A percentile compares a stretch with the other conserved stretches of the same genome.
Evolutionary conservation across 1,284 basidiomycete genomes (phyloP).

Genomic region (Volvariella volvacea): DNA sequence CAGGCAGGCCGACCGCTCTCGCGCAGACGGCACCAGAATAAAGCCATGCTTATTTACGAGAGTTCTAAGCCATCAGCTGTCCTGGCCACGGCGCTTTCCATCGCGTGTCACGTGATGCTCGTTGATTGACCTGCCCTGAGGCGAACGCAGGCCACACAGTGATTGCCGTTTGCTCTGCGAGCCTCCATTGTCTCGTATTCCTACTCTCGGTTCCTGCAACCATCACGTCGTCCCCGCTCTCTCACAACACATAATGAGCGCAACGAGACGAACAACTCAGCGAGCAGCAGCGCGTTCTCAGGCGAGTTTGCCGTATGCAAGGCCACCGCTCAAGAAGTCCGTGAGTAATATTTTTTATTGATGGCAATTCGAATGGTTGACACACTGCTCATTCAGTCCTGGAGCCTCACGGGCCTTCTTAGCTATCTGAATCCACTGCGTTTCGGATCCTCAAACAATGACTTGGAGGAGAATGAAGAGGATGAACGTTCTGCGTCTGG

Average conservation of each 20-base stretch:
- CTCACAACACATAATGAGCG: slow-evolving; percentile 43
- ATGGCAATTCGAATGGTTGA: no score
- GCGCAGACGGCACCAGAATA: no score
- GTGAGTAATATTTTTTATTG: slow-evolving; percentile 20
- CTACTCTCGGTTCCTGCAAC: slow-evolving; percentile 11
- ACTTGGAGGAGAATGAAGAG: slow-evolving; percentile 12
- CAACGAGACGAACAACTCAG: slow-evolving; percentile 36
- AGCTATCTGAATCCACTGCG: slow-evolving; percentile 41
- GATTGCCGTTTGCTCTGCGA: slow-evolving; percentile 9
- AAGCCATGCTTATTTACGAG: no score
- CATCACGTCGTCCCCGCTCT: slow-evolving; percentile 7
- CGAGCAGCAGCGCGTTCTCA: slow-evolving; percentile 30
- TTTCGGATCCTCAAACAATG: slow-evolving; percentile 13
- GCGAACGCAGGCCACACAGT: slow-evolving; percentile 3
- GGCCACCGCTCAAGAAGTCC: slow-evolving; percentile 34
- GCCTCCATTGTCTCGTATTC: slow-evolving; percentile 5
- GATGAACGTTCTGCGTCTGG: slow-evolving; percentile 5
- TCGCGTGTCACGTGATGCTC: slow-evolving; percentile 13
- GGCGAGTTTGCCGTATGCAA: slow-evolving; percentile 32
- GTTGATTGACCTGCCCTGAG: slow-evolving; percentile 20
- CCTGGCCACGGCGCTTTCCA: slow-evolving; percentile 17
- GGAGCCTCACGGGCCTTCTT: slow-evolving; percentile 42
- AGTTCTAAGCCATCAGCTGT: no score
- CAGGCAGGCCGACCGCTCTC: no score
- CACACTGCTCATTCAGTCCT: slow-evolving; percentile 28